Base-by-base conservation (phyloP, 2,329 filamentous ascomycete genomes). In the Lasiodiplodia citricola region DNA sequence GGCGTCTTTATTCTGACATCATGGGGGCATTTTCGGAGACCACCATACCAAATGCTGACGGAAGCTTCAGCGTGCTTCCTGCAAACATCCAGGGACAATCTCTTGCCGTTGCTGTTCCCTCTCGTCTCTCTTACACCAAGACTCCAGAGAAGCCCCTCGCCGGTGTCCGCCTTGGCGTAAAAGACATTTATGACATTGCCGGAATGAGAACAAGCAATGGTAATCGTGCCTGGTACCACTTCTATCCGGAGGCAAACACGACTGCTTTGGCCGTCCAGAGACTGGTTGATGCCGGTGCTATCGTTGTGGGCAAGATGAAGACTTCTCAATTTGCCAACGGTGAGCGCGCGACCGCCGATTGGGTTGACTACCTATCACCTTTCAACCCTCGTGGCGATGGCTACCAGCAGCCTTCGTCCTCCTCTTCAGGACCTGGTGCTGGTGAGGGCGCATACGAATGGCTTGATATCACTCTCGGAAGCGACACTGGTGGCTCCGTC, bases 171-270 rank as follows among this genome's bases (percentile, higher is more conserved):
- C 75, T 91, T 0, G 88, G 84, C 0, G 82, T 91, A 67, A 91
- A 91, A 75, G 89, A 91, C 71, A 87, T 90, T 57, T 88, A 84
- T 72, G 82, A 88, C 70, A 76, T 90, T 50, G 82, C 83, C 25
- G 89, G 89, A 1, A 76, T 89, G 0, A 82, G 82, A 14, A 89
- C 87, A 0, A 83, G 83, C 1, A 81, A 86, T 38, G 89, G 88
- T 0, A 90, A 88, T 67, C 80, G 86, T 38, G 85, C 88, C 1
- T 91, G 86, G 82, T 84, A 83, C 25, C 78, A 84, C 41, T 76
- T 91, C 2, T 86, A 88, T 66, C 79, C 81, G 1, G 73, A 81
- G 2, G 79, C 82, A 0, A 81, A 77, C 2, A 74, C 72, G 2
- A 89, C 86, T 1, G 85, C 86, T 0, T 74, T 83, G 0, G 80